These are phyloP conservation scores for Cynanchum wilfordii DNA, from an alignment of 257 asterid genomes.

Conservation along the genomic window DNA sequence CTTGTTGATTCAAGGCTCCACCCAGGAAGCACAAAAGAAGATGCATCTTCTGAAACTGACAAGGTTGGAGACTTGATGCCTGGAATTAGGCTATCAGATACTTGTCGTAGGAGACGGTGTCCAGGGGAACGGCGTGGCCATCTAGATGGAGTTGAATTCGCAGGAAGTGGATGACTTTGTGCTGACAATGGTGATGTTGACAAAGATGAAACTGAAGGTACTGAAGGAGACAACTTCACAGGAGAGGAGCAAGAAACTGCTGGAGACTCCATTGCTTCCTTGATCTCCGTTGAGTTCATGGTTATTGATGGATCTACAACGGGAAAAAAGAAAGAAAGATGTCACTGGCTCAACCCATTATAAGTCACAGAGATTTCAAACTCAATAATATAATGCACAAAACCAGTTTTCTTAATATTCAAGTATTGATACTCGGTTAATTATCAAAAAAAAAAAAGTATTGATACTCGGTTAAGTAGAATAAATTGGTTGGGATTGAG, in stretches of 20 bases:
- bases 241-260: constrained; percentile 62
- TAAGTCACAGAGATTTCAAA: not conserved
- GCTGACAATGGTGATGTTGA: constrained; percentile 67
- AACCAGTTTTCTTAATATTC: too few species aligned
- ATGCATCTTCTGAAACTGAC: constrained; percentile 72
- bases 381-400: not conserved
- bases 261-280: constrained; percentile 49
- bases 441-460: too few species aligned
- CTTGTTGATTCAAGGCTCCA: constrained; percentile 73
- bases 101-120: constrained; percentile 56
- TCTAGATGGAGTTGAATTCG: constrained; percentile 68
- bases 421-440: too few species aligned
- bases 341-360: not conserved
- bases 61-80: constrained; percentile 62
- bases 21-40: constrained; percentile 46
- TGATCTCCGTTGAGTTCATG: constrained; percentile 33
- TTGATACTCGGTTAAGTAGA: too few species aligned
- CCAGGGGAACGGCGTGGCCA: constrained; percentile 70
- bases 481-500: too few species aligned
- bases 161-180: constrained; percentile 55
- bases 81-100: constrained; percentile 63
- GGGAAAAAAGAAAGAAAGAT: not conserved
- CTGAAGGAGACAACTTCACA: constrained; percentile 60
- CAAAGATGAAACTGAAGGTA: constrained; percentile 62
- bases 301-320: constrained; percentile 29